phyloP scores from a whole-genome alignment of 192 early-diverging fungal genomes.

The Coemansia sp. region DNA sequence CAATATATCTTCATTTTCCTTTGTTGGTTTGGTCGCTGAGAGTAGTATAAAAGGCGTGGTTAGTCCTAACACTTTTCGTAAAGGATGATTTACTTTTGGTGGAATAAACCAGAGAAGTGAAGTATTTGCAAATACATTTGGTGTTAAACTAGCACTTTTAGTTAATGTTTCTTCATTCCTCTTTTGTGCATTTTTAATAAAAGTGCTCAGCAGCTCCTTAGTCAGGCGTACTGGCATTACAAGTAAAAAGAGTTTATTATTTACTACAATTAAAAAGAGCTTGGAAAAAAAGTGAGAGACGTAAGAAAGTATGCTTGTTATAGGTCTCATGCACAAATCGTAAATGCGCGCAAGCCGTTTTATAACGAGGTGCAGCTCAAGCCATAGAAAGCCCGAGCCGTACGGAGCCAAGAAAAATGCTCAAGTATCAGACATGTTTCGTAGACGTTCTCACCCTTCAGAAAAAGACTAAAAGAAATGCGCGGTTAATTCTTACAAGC shows the following conservation, averaged over 20 bases:
- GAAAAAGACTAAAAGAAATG: no score
- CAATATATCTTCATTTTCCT: conserved; percentile 1
- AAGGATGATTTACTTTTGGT: conserved; percentile 30
- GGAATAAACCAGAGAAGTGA: conserved; percentile 39
- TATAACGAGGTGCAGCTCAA: neutral
- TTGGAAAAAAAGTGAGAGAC: neutral
- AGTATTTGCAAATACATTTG: conserved; percentile 43
- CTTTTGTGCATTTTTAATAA: conserved; percentile 23
- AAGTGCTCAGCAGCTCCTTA: conserved; percentile 28
- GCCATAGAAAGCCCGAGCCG: neutral
- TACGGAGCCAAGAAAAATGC: neutral
- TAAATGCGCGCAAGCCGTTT: neutral
- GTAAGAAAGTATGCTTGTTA: neutral
- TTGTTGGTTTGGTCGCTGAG: neutral
- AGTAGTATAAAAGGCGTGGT: conserved; percentile 40
- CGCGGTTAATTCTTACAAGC: no score
- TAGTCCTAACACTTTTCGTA: conserved; percentile 33
- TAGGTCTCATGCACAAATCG: neutral
- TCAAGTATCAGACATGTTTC: no score
- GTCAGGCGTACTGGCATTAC: conserved; percentile 36
- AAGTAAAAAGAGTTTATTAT: neutral
- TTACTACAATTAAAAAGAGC: neutral
- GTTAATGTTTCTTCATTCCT: conserved; percentile 26
- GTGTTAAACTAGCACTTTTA: conserved; percentile 13
- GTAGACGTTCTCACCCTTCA: no score